Evolutionary conservation across 140 eudicot genomes (phyloP).

Genomic region (Cichorium intybus): DNA sequence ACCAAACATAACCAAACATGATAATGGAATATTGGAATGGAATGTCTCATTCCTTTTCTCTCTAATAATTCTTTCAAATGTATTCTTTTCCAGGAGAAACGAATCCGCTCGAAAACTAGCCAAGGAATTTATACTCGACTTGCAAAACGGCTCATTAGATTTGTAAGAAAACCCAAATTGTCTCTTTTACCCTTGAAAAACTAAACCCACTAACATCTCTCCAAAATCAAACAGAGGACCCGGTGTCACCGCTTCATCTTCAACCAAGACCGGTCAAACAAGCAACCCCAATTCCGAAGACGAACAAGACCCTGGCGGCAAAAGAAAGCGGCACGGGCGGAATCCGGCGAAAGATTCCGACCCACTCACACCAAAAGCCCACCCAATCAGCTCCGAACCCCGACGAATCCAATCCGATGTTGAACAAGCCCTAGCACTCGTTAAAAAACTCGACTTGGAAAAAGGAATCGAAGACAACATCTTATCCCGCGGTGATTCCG

Average conservation of each 20-base stretch:
- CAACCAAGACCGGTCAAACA: conserved; percentile 63
- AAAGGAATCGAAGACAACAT: conserved; percentile 88
- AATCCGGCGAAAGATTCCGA: conserved; percentile 54
- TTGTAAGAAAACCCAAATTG: conserved; percentile 44
- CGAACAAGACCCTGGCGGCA: conserved; percentile 67
- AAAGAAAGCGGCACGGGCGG: conserved; percentile 61
- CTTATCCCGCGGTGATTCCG: conserved; percentile 68
- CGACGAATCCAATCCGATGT: conserved; percentile 63
- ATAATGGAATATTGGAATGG: too few relatives aligned
- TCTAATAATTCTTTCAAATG: not conserved
- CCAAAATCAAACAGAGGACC: conserved; percentile 71
- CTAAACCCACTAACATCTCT: not conserved
- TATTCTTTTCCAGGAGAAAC: conserved; percentile 63
- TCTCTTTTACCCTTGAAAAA: not conserved
- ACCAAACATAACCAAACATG: not conserved
- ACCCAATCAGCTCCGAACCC: conserved; percentile 80
- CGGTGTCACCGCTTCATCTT: conserved; percentile 44
- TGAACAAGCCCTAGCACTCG: conserved; percentile 86
- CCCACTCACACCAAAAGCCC: conserved; percentile 69
- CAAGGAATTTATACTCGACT: conserved; percentile 84
- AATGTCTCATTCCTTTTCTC: not conserved
- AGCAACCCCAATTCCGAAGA: conserved; percentile 78
- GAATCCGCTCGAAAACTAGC: conserved; percentile 79
- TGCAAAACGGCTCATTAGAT: conserved; percentile 80
- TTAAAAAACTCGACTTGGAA: conserved; percentile 84